Evolutionary conservation across 768 basidiomycete genomes (phyloP), one percentile per base, ranked within the genome.

Genomic region (Leucogyrophana mollusca): DNA sequence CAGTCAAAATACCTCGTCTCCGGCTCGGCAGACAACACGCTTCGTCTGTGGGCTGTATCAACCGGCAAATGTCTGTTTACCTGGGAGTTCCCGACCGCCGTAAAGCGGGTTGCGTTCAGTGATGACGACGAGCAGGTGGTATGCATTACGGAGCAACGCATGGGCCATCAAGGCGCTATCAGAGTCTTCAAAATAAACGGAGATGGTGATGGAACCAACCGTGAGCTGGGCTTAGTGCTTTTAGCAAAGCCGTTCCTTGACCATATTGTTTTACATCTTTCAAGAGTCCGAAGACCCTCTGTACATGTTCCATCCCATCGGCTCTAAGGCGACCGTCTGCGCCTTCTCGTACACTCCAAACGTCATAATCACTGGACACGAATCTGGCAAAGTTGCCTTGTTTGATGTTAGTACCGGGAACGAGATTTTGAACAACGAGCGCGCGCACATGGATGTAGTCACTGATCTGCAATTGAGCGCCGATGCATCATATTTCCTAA

Each of bases 51-150:
- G 96, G 76, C 78, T 37, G 90, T 97, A 23, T 71, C 80, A 40
- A 87, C 85, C 4, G 96, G 95, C 48, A 92, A 96, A 69, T 94
- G 91, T 61, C 74, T 99, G 22, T 41, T 17, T n/a, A 86, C 80
- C 3, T 99, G 96, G 96, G 95, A 98, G 66, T 97, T 96, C 77
- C 90, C 90, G 27, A 98, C 95, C 0, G 96, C 96, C 4, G 90
- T 99, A 56, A 98, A 97, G 77, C 78, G 95, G 36, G 95, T 98
- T 18, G 80, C 84, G 6, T 97, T 95, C 76, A 92, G 80, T 66
- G 87, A 89, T 46, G 85, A 90, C 56, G 90, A 88, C 60, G 77
- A 80, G 18, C 79, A 82, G 57, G 74, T 98, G 25, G 85, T 97
- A 20, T 93, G 90, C 61, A 90, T 97, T 57, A 98, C 96, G 2